Base-by-base conservation (phyloP, 2,329 filamentous ascomycete genomes). In the Aspergillus awamori region DNA sequence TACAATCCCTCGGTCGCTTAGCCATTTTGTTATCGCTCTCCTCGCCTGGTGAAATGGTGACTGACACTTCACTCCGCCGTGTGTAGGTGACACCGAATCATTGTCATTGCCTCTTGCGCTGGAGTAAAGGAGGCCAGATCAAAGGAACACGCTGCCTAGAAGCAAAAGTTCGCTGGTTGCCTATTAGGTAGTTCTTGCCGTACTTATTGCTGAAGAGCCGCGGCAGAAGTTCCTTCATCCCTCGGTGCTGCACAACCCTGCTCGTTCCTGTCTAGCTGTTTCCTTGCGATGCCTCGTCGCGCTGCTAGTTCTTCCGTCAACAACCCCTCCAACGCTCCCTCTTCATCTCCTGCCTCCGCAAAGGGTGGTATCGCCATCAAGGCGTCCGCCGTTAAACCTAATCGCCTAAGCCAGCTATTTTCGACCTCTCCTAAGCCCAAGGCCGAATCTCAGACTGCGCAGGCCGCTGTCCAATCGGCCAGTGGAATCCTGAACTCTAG, bases 361-460 rank as follows among this genome's bases (percentile, higher is more conserved):
- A 87, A 87, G 78, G 81, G 80, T 75, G 79, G 79, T 63, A 77
- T 76, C 65, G 72, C 76, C 70, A 79, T 77, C 65, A 81, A 82
- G 70, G 73, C 80, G 61, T 79, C 83, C 58, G 79, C 81, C 58
- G 77, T 81, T 70, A 92, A 91, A 78, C 85, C 86, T 74, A 93
- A 88, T 77, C 89, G 91, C 73, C 86, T 96, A 69, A 87, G 87
- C 67, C 89, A 93, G 73, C 87, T 96, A 79, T 96, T 96, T 79
- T 91, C 90, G 61, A 87, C 87, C 56, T 90, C 90, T 54, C 89
- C 90, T 67, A 94, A 93, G 81, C 82, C 85, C 67, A 93, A 90
- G 78, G 83, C 88, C 64, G 84, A 87, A 69, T 63, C 71, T 60
- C 75, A 77, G 67, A 72, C 73, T 64, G 81, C 81, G 63, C 81